Percentiles rank a stretch among this genome's conserved stretches.
These are phyloP conservation scores for Echinosophora koreensis DNA, from an alignment of 306 rosid genomes.

Conservation along the genomic window DNA sequence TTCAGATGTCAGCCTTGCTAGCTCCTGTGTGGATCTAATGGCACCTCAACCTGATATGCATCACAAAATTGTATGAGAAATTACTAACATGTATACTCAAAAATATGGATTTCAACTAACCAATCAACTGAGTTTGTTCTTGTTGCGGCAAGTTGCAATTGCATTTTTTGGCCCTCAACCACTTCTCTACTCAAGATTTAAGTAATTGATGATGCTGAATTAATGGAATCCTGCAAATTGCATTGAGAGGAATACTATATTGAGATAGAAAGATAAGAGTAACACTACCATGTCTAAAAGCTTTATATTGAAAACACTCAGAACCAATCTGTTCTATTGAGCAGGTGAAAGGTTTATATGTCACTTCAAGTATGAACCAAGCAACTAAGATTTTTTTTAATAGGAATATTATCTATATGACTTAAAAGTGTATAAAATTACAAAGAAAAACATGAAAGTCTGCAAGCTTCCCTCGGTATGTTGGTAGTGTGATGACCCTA, in stretches of 20 bases:
- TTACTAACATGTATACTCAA: constrained; percentile 3
- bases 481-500: constrained; percentile 16
- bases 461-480: constrained; percentile 4
- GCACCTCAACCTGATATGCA: constrained; percentile 78
- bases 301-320: constrained; percentile 11
- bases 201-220: constrained; percentile 79
- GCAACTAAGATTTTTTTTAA: constrained; percentile 4
- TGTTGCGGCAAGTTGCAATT: constrained; percentile 76
- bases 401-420: not conserved
- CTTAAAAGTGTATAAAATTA: constrained; percentile 20
- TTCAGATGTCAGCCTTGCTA: constrained; percentile 80
- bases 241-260: constrained; percentile 36
- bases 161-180: constrained; percentile 89
- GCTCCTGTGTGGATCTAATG: constrained; percentile 87
- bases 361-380: not conserved
- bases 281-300: not conserved
- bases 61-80: constrained; percentile 33
- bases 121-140: constrained; percentile 65
- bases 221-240: constrained; percentile 81
- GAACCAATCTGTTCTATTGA: constrained; percentile 18
- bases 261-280: constrained; percentile 28
- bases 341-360: not conserved
- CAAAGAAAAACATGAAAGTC: constrained; percentile 15
- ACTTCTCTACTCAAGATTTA: constrained; percentile 87
- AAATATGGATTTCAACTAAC: constrained; percentile 10